Base-by-base conservation (phyloP, 2,329 filamentous ascomycete genomes). In the Periglandula ipomoeae region DNA sequence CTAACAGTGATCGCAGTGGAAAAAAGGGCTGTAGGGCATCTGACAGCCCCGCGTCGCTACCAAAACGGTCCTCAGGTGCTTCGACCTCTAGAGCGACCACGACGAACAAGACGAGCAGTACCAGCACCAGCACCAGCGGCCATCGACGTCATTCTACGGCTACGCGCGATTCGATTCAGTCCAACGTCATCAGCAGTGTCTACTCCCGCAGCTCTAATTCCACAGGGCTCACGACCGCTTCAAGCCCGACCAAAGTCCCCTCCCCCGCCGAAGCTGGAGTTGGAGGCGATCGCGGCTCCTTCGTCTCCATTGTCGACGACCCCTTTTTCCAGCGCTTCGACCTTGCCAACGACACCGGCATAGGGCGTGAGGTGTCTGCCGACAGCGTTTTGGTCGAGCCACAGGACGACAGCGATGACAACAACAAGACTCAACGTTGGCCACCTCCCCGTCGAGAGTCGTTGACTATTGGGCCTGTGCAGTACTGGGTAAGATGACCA, bases 281-380 rank as follows among this genome's bases (percentile, higher is more conserved):
- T 49, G 58, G 13, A 20, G 17, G 55, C 46, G 61, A 64, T 56
- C 69, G 73, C 52, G 71, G 74, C 56, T 80, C 75, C 17, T 64
- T 78, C 53, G 61, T 69, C 45, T 78, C 74, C 51, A 74, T 79
- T 52, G 65, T 75, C 58, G 73, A 79, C 68, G 75, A 78, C 54
- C 73, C 73, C 26, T 77, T 78, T 60, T 75, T 76, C 63, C 69
- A 71, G 56, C 70, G 68, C 53, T 71, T 72, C 54, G 64, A 72
- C 59, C 56, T 55, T 27, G 54, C 59, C 48, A 52, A 57, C 47
- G 56, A 61, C 52, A 53, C 58, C 20, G 53, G 59, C 51, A 51
- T 51, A 23, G 56, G 57, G 45, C 58, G 55, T 49, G 49, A 52
- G 38, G 47, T 47, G 42, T 58, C 55, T 35, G 55, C 58, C 49